These are phyloP conservation scores for Magnaporthales sp. DNA, from an alignment of 2,329 filamentous ascomycete species.

Conservation along the genomic window DNA sequence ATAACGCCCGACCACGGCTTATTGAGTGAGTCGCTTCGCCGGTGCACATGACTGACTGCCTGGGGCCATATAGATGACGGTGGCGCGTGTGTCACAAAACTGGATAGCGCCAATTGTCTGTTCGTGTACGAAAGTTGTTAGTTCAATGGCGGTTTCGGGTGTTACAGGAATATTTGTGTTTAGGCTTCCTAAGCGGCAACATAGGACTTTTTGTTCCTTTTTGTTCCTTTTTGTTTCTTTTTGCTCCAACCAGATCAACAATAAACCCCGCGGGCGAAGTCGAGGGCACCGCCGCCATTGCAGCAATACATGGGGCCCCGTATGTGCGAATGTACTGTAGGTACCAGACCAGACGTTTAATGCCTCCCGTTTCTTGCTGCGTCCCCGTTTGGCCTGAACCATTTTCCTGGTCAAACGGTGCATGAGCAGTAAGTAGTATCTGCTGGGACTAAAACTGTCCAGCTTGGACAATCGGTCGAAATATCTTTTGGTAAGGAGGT, in stretches of 20 bases:
- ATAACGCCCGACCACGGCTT: neutral
- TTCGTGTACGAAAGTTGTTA: neutral
- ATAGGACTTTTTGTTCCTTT: too few relatives aligned
- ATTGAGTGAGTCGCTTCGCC: neutral
- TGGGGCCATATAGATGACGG: neutral
- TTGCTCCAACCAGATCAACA: neutral
- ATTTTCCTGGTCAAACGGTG: neutral
- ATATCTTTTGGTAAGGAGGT: neutral
- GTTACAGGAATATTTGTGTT: neutral
- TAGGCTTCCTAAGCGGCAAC: neutral
- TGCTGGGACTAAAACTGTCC: neutral
- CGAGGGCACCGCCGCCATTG: neutral
- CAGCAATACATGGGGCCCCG: neutral
- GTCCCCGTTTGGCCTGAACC: neutral
- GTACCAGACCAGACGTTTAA: neutral
- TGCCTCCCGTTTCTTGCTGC: neutral
- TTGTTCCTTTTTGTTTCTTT: neutral
- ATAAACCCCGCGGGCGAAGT: neutral
- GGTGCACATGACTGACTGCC: neutral
- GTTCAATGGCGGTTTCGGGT: neutral
- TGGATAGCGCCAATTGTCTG: neutral
- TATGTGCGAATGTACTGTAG: too few relatives aligned
- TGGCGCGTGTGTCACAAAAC: neutral
- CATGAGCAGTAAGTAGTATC: neutral
- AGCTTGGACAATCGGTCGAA: neutral